Evolutionary conservation across 768 basidiomycete genomes (phyloP).

Genomic region (Lactarius hengduanensis): DNA sequence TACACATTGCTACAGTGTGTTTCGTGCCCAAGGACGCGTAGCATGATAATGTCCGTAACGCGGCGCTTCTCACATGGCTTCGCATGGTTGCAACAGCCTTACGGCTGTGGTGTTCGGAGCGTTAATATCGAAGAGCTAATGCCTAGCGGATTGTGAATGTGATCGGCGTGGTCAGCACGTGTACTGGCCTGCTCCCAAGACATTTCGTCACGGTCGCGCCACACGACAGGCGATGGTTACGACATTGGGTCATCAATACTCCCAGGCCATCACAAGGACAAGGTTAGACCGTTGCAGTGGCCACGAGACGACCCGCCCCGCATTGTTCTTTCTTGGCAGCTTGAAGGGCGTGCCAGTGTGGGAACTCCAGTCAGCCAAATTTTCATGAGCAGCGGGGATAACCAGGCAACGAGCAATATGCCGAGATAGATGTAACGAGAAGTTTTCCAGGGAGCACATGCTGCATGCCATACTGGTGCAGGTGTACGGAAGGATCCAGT

Average conservation of each 20-base stretch:
- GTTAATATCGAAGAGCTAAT: constrained; percentile 2
- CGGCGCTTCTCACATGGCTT: neutral
- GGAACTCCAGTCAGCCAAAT: neutral
- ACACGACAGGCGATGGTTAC: neutral
- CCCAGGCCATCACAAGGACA: neutral
- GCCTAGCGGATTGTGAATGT: neutral
- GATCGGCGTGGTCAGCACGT: constrained; percentile 18
- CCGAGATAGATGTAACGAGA: constrained; percentile 6
- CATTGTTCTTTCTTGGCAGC: neutral
- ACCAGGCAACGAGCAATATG: neutral
- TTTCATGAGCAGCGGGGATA: neutral
- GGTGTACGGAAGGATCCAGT: neutral
- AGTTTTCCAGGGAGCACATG: constrained; percentile 7
- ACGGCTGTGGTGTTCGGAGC: neutral
- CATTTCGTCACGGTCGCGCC: neutral
- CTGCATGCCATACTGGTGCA: constrained; percentile 3
- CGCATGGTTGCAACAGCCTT: neutral
- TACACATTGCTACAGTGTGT: constrained; percentile 1
- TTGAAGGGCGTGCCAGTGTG: neutral
- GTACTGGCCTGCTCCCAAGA: neutral
- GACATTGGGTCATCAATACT: neutral
- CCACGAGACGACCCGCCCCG: neutral
- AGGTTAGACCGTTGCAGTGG: neutral
- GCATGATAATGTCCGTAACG: neutral
- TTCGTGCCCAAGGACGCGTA: neutral